phyloP scores from a whole-genome alignment of 495 filamentous ascomycete species.

The Rostrohypoxylon terebratum region DNA sequence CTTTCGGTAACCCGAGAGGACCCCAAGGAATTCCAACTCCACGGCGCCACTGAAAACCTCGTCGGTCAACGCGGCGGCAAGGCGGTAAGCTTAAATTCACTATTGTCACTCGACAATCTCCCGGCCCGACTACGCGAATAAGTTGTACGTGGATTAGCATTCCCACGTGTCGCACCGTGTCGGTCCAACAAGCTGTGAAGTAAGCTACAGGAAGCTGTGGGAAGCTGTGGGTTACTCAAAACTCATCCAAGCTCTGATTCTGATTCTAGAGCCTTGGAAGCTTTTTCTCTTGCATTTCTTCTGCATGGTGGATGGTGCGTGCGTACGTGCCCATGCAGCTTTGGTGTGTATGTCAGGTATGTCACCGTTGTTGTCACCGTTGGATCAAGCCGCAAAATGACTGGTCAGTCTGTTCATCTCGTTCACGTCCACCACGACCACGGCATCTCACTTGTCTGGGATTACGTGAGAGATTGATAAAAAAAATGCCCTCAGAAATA shows the following conservation, averaged over 20 bases:
- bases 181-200: slow-evolving; percentile 28
- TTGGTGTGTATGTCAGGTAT: not conserved
- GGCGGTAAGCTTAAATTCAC: slow-evolving; percentile 46
- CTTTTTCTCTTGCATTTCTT: not conserved
- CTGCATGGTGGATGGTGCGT: not conserved
- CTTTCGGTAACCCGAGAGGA: slow-evolving; percentile 39
- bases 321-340: not conserved
- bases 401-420: slow-evolving; percentile 31
- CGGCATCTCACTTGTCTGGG: slow-evolving; percentile 10
- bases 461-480: slow-evolving; percentile 38
- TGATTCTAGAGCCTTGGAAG: slow-evolving; percentile 14
- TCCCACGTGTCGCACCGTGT: slow-evolving; percentile 45
- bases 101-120: slow-evolving; percentile 38
- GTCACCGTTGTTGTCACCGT: not conserved
- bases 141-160: slow-evolving; percentile 38
- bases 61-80: slow-evolving; percentile 34
- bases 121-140: slow-evolving; percentile 44
- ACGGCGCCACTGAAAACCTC: slow-evolving; percentile 32
- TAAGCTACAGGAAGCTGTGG: not conserved
- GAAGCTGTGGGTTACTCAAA: slow-evolving; percentile 32
- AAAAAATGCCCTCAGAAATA: not conserved
- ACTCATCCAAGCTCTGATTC: slow-evolving; percentile 2
- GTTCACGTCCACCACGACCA: no score
- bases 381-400: slow-evolving; percentile 33
- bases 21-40: slow-evolving; percentile 24